Evolutionary conservation across 2,329 filamentous ascomycete species (phyloP).

Genomic region (Ophiostoma quercus): DNA sequence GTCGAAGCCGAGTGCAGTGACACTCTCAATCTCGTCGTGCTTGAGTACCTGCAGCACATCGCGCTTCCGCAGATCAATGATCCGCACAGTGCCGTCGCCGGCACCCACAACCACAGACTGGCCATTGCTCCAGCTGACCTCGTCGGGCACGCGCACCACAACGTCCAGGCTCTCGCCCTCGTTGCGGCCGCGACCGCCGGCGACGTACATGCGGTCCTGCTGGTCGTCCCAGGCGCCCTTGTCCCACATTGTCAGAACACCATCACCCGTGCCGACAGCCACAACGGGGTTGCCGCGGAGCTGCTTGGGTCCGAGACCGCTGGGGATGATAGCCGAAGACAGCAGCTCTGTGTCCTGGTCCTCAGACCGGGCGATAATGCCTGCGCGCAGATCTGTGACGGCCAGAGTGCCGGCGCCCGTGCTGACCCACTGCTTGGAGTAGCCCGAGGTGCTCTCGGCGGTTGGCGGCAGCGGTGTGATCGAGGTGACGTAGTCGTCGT

Average conservation of each 20-base stretch:
- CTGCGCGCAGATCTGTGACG: constrained; percentile 80
- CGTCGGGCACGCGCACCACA: constrained; percentile 66
- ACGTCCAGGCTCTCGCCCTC: constrained; percentile 77
- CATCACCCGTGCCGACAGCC: constrained; percentile 69
- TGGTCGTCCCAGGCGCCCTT: constrained; percentile 93
- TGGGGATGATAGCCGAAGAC: constrained; percentile 68
- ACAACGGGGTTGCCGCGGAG: constrained; percentile 66
- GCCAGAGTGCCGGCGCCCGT: constrained; percentile 88
- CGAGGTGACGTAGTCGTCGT: constrained; percentile 89
- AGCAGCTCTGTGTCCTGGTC: constrained; percentile 92
- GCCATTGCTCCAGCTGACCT: constrained; percentile 56
- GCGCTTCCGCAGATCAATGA: constrained; percentile 69
- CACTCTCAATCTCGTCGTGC: constrained; percentile 84
- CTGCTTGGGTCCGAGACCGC: constrained; percentile 62
- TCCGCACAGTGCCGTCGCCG: constrained; percentile 71
- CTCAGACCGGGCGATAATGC: constrained; percentile 82
- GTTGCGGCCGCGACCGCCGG: constrained; percentile 43
- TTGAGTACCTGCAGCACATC: constrained; percentile 63
- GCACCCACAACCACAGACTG: constrained; percentile 75
- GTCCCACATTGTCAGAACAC: constrained; percentile 89
- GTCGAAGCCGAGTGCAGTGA: constrained; percentile 78
- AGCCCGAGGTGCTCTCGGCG: constrained; percentile 76
- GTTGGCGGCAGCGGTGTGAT: constrained; percentile 77
- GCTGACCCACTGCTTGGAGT: constrained; percentile 90
- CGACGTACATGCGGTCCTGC: constrained; percentile 78